Evolutionary conservation across 108 stramenopile species (phyloP), one percentile per base, ranked within the genome.

Genomic region (Skeletonema menzelii): DNA sequence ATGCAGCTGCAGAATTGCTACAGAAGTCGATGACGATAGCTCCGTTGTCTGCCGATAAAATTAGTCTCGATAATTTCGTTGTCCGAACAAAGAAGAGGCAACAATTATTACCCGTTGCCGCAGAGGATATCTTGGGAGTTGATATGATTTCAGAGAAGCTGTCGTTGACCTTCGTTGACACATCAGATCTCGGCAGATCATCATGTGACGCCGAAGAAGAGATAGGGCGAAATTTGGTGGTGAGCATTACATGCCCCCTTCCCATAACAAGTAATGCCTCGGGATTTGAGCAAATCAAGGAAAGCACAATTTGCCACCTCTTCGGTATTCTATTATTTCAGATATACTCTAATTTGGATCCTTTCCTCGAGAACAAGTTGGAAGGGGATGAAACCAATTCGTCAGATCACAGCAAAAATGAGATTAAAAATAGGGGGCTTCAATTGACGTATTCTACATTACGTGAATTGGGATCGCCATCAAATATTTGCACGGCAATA

Each of bases 1-100:
- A 66, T 38, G 69, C 61, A 1, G 42, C 49, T 1, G 77, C 49
- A 30, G 62, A 65, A 27, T 17, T 78, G 32, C 17, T 69, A 8
- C 40, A 30, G 28, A 13, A 60, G 0, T 24, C 59, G 7, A 49
- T 49, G 2, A 20, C 47, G 4, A 49, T 22, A 6, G 47, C 47
- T 20, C 47, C 47, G 47, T 49, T 49, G 47, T 20, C 47, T 49
- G 47, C 47, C 20, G 5, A 49, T 8, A 49, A 49, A 49, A 22
- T 49, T 20, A 49, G 34, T n/a, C 27, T 63, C 15, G 70, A 47
- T 15, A 72, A 49, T 34, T 35, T 67, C 11, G 7, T 28, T 8
- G 67, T 67, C 17, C 14, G 28, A 55, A 30, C 67, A 19, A 67
- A 20, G n/a, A 34, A 30, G 46, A 10, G 8, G 17, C 47, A 49